Conservation (phyloP, 2,329 filamentous ascomycete genomes). For the Magnaporthiopsis poae region DNA sequence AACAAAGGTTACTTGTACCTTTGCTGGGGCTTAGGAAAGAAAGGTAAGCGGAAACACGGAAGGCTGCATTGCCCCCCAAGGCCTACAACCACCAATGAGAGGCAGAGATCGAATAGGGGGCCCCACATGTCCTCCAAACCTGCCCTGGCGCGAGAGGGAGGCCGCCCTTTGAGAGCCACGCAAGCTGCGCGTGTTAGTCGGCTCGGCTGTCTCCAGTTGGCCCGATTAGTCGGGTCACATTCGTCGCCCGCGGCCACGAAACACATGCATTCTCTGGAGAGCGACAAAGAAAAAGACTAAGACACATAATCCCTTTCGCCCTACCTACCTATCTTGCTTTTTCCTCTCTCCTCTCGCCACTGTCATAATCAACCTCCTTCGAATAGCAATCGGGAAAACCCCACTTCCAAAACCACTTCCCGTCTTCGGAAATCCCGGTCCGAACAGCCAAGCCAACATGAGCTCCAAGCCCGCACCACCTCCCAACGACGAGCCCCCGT, state of each 20-base stretch:
- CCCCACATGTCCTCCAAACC: not conserved
- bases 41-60: too few relatives aligned
- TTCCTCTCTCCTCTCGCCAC: not conserved
- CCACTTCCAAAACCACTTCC: not conserved
- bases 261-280: not conserved
- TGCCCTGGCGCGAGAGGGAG: too few relatives aligned
- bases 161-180: not conserved
- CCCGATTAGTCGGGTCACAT: not conserved
- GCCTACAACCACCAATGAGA: too few relatives aligned
- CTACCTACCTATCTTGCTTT: not conserved
- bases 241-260: not conserved
- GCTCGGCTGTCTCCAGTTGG: not conserved
- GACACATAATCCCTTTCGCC: not conserved
- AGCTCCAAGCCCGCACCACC: not conserved
- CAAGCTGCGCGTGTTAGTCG: not conserved
- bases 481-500: not conserved
- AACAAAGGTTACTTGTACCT: too few relatives aligned
- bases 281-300: not conserved
- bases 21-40: too few relatives aligned
- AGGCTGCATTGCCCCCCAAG: too few relatives aligned
- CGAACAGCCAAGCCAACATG: not conserved
- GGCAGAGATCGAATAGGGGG: not conserved
- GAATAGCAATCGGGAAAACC: not conserved
- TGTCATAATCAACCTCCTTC: not conserved
- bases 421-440: not conserved